Evolutionary conservation across 768 basidiomycete species (phyloP), one percentile per base, ranked within the genome.

Genomic region (Chalciporus sphaerocephalus): DNA sequence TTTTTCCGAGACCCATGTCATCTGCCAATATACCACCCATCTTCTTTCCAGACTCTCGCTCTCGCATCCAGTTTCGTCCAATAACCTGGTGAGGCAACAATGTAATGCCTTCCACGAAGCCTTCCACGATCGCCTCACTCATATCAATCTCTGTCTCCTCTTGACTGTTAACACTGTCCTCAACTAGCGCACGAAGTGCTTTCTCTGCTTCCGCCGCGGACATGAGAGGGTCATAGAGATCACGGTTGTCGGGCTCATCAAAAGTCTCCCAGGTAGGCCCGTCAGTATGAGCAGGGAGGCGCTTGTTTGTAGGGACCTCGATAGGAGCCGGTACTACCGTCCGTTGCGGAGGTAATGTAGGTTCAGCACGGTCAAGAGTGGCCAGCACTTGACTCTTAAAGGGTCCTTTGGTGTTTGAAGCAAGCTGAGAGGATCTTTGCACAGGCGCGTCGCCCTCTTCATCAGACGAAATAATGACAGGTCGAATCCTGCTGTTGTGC

Each of bases 21-120:
- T 97, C 93, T 5, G 92, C 92, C 12, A 96, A 69, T 53, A 97
- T 92, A 0, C 95, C 95, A 1, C 95, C 94, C 6, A 58, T 70
- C 54, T 84, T 81, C 66, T 89, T 90, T 24, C 80, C 83, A 7
- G 74, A 64, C 66, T 98, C 95, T 16, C 94, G 76, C 6, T 83
- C 80, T 18, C 71, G 72, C 87, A 99, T 93, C 94, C 94, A 99
- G 20, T 67, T 66, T 0, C 92, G 75, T 17, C 92, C 91, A 38
- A 88, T 69, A 8, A 96, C 73, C 56, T 99, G 96, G 65, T 97
- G 94, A 2, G 91, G 87, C 53, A 95, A 71, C 17, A 98, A 70
- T 35, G 59, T 70, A 17, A 92, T 77, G 1, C 78, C 78, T 1
- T 84, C 79, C 4, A 71, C 71, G 62, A 97, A 95, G 0, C 87